These are phyloP conservation scores for Schizothecium vesticola DNA, from an alignment of 495 filamentous ascomycete genomes.

Conservation along the genomic window DNA sequence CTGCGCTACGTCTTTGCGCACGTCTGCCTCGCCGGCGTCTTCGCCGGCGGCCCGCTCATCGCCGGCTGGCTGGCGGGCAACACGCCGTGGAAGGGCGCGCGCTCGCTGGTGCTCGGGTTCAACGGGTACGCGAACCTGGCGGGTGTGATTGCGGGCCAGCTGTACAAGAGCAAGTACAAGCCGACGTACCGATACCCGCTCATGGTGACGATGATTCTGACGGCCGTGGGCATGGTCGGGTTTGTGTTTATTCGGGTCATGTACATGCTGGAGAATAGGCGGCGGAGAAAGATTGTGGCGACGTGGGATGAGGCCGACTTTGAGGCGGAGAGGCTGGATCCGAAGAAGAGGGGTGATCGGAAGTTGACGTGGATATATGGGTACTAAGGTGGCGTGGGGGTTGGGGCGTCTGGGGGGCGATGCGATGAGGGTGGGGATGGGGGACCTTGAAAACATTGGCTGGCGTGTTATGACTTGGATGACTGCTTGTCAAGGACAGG, in stretches of 20 bases:
- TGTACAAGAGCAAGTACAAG: constrained; percentile 32
- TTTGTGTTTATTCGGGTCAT: constrained; percentile 16
- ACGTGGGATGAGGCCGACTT: constrained; percentile 13
- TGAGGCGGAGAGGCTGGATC: constrained; percentile 7
- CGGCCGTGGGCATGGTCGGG: constrained; percentile 20
- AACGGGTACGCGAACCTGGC: constrained; percentile 36
- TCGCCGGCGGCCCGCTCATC: constrained; percentile 12
- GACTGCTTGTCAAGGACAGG: background rate
- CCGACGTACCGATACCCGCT: constrained; percentile 31
- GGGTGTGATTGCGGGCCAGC: constrained; percentile 32
- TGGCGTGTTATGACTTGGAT: background rate
- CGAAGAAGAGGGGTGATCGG: constrained; percentile 14
- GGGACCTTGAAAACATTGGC: background rate
- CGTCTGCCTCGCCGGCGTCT: constrained; percentile 15
- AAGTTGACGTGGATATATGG: constrained; percentile 14
- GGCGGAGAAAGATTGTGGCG: constrained; percentile 8
- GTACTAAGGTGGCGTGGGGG: too few relatives aligned
- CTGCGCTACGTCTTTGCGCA: constrained; percentile 15
- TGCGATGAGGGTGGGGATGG: background rate
- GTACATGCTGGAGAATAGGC: constrained; percentile 19
- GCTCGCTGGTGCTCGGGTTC: constrained; percentile 21
- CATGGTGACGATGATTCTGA: constrained; percentile 32
- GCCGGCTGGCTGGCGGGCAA: constrained; percentile 16
- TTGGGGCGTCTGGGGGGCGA: background rate
- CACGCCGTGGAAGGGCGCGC: constrained; percentile 20